Evolutionary conservation across 306 rosid species (phyloP), one percentile per base, ranked within the genome.

Genomic region (Cucumis hystrix): DNA sequence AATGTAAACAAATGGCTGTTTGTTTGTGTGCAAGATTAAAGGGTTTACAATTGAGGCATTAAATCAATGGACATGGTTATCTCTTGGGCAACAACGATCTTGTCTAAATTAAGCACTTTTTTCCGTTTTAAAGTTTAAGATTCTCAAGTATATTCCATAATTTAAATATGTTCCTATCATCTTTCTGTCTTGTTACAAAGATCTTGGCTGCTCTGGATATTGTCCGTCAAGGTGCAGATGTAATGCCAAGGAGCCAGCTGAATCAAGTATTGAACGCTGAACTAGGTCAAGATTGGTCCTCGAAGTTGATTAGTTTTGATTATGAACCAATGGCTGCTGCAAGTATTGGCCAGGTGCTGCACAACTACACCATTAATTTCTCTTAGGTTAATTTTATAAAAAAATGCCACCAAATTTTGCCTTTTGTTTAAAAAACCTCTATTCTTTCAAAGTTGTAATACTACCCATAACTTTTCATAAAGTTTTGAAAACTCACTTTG

Each of bases 181-280:
- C 64, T 77, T 77, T 81, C 67, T 80, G 76, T 47, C 9, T 70
- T 70, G 59, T 54, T 6, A 0, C 83, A 85, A 77, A 94, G 97
- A 89, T 95, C 74, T 84, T 95, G 87, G 96, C 98, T 80, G 97
- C 98, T 75, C 85, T 90, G 61, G 98, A 92, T 57, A 88, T 92
- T 80, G 97, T 95, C 41, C 98, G 97, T 78, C 98, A 95, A 89
- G 97, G 98, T 66, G 98, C 98, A 49, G 98, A 95, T 85, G 92
- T 89, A 62, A 92, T 95, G 97, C 98, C 98, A 51, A 86, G 87
- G 87, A 84, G 75, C 75, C 97, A 95, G 86, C 95, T 95, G 70
- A 86, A 89, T 86, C 91, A 92, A 88, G 98, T 95, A 83, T 78
- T 95, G 86, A 85, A 85, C 75, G 85, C 89, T 37, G 98, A 95